Percentiles rank a stretch among this genome's conserved stretches.
Conservation (phyloP, 495 filamentous ascomycete genomes). For the Neurospora terricola region DNA sequence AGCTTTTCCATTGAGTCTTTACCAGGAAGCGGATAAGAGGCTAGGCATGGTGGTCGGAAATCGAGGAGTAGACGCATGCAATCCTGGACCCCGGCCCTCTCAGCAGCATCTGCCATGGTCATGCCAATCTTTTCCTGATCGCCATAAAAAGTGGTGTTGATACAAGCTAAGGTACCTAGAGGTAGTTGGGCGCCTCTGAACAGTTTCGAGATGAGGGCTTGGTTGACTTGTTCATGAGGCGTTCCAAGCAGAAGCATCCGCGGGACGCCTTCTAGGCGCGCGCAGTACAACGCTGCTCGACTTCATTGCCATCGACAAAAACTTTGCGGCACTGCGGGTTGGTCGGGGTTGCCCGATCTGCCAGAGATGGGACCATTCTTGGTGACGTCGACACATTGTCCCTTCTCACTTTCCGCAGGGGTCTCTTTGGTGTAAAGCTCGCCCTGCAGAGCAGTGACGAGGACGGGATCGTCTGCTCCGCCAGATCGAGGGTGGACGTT, state of each 20-base stretch:
- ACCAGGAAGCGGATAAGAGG: too few species aligned
- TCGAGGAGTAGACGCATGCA: constrained; percentile 90
- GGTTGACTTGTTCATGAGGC: too few species aligned
- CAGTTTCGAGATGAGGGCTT: too few species aligned
- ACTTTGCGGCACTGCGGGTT: too few species aligned
- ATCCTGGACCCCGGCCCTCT: constrained; percentile 71
- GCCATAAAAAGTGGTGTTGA: constrained; percentile 94
- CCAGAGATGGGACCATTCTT: constrained; percentile 28
- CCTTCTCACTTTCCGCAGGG: constrained; percentile 22
- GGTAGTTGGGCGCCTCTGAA: too few species aligned
- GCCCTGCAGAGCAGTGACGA: constrained; percentile 64
- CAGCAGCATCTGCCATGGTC: constrained; percentile 79
- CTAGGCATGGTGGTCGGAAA: constrained; percentile 82
- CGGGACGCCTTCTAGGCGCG: too few species aligned
- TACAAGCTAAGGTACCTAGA: constrained; percentile 13
- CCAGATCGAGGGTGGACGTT: too few species aligned
- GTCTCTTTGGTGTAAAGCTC: constrained; percentile 57
- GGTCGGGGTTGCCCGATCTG: constrained; percentile 42
- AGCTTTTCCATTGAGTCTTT: too few species aligned
- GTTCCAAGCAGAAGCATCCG: too few species aligned
- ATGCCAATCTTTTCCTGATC: constrained; percentile 84
- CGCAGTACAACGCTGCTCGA: too few species aligned
- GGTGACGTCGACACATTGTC: constrained; percentile 27
- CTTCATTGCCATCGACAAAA: too few species aligned
- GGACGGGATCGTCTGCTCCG: too few species aligned